Evolutionary conservation across 2,329 filamentous ascomycete genomes (phyloP), one percentile per base, ranked within the genome.

Genomic region (Esteya vermicola): DNA sequence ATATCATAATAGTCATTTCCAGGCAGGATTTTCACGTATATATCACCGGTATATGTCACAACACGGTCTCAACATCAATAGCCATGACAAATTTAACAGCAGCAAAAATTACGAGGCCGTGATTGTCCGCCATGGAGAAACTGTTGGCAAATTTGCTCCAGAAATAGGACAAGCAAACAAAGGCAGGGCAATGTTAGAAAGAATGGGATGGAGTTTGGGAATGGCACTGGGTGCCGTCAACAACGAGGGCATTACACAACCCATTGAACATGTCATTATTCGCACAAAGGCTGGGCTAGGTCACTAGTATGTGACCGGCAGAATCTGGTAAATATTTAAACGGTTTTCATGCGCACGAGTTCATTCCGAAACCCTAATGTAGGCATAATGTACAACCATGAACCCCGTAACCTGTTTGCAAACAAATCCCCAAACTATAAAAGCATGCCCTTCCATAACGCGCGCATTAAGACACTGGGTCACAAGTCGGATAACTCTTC

Each of bases 131-230:
- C 83, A 96, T 51, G 91, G 91, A 16, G 88, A 96, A 48, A 65
- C 93, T 22, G 86, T 96, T 3, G 91, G 89, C 36, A 85, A 74
- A 2, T 75, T 77, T 36, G 88, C 89, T 2, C 83, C 86, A 10
- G 88, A 94, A 56, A 68, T 98, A 25, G 83, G 84, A 1, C 65
- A 67, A 5, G 82, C 81, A 39, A 96, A 94, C 55, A 85, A 76
- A 48, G 91, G 91, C 10, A 74, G 85, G 38, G 75, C 77, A 4
- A 83, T 98, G 76, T 62, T 98, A 47, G 85, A 93, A 62, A 96
- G 91, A 61, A 96, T 96, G 91, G 91, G 91, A 4, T 98, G 91
- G 88, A 82, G 74, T 45, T 80, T 70, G 39, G 91, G 91, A 6
- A 93, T 80, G 53, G 83, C 82, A 2, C 68, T 98, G 1, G 91